These are phyloP conservation scores for Zelonia costaricensis DNA, from an alignment of 208 protist genomes.

Conservation along the genomic window DNA sequence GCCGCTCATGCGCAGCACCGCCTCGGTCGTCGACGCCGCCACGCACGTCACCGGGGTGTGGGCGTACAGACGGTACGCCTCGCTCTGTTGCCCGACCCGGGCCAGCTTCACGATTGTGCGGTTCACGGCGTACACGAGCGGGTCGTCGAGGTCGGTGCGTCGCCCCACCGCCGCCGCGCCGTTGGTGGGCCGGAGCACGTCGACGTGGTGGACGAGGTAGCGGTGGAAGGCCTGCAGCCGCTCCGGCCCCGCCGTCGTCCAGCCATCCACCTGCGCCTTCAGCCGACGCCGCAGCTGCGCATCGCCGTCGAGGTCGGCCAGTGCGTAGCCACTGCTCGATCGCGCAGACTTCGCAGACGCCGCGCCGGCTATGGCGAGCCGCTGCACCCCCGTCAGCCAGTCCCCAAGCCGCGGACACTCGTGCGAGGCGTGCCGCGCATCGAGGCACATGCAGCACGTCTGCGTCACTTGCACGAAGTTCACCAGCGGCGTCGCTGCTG, in stretches of 20 bases:
- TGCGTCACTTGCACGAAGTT: conserved; percentile 87
- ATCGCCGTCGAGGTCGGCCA: conserved; percentile 14
- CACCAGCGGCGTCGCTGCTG: background rate
- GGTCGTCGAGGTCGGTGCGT: conserved; percentile 29
- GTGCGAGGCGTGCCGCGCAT: conserved; percentile 76
- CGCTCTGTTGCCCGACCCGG: conserved; percentile 33
- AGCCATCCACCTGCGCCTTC: conserved; percentile 79
- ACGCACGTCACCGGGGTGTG: conserved; percentile 42
- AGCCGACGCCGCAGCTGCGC: conserved; percentile 38
- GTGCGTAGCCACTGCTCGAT: background rate
- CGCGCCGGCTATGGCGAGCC: conserved; percentile 8
- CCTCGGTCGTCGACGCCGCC: conserved; percentile 39
- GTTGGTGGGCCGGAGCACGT: conserved; percentile 25
- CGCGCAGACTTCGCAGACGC: background rate
- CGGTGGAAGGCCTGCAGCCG: conserved; percentile 80
- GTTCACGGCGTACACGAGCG: conserved; percentile 80
- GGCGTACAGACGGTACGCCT: conserved; percentile 78
- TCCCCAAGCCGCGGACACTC: conserved; percentile 59
- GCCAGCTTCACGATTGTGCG: conserved; percentile 60
- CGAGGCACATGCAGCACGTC: conserved; percentile 92
- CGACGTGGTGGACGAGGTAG: conserved; percentile 62
- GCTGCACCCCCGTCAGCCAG: conserved; percentile 64
- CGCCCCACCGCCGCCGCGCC: background rate
- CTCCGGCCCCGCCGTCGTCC: conserved; percentile 80
- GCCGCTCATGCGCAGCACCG: conserved; percentile 66